Evolutionary conservation across 1,139 yeast species (phyloP).

Genomic region (Blastobotrys ciferrii): DNA sequence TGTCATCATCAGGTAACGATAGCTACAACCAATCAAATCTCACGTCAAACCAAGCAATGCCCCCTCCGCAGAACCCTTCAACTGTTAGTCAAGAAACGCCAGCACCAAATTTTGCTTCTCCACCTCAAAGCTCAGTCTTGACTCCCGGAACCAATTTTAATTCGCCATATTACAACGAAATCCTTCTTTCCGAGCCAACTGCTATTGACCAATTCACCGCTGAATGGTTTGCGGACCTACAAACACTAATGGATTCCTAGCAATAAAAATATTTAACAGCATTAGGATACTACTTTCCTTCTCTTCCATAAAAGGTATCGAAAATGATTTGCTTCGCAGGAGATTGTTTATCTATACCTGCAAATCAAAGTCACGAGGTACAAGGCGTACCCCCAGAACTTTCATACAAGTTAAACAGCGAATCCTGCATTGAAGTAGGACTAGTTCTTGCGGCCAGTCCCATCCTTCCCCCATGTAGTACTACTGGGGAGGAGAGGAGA

Average conservation of each 20-base stretch:
- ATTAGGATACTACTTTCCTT: too few relatives aligned
- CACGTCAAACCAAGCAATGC: not conserved
- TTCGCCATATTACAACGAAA: constrained; percentile 2
- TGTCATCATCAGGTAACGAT: not conserved
- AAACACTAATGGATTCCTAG: constrained; percentile 13
- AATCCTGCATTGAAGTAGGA: too few relatives aligned
- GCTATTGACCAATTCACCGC: constrained; percentile 17
- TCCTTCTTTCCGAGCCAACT: constrained; percentile 6
- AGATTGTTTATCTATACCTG: too few relatives aligned
- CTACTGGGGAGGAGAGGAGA: too few relatives aligned
- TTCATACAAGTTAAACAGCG: too few relatives aligned
- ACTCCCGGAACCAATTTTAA: constrained; percentile 13
- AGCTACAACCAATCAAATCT: not conserved
- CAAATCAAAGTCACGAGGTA: too few relatives aligned
- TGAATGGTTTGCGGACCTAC: constrained; percentile 19
- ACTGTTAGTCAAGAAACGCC: constrained; percentile 1
- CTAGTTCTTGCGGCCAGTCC: too few relatives aligned
- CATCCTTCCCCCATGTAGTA: not conserved
- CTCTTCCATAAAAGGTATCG: too few relatives aligned
- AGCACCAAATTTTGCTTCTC: not conserved
- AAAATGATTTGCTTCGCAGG: too few relatives aligned
- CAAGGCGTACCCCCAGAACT: too few relatives aligned
- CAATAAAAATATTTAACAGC: too few relatives aligned
- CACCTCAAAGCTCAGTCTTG: constrained; percentile 10
- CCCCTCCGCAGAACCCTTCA: not conserved